Evolutionary conservation across 164 flowering plant genomes (phyloP).

Genomic region (Stephania japonica): DNA sequence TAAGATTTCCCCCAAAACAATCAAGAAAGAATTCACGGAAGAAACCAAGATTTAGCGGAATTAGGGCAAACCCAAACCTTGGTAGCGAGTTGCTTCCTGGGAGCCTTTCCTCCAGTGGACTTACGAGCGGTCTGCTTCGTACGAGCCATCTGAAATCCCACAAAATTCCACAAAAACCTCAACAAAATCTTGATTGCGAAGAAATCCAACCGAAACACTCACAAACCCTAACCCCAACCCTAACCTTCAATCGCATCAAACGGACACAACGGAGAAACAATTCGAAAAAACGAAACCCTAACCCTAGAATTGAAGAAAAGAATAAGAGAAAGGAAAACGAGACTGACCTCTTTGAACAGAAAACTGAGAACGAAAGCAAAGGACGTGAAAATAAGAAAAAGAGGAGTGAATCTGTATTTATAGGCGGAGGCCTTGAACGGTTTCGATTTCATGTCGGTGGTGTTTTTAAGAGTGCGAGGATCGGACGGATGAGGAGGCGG

Average conservation of each 20-base stretch:
- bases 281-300: not conserved
- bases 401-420: constrained; percentile 13
- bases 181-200: not conserved
- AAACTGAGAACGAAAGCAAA: not conserved
- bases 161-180: not conserved
- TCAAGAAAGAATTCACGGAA: not conserved
- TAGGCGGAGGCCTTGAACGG: constrained; percentile 24
- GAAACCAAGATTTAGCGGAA: not conserved
- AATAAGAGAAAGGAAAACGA: not conserved
- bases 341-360: not conserved
- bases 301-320: not conserved
- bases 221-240: not conserved
- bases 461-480: constrained; percentile 24
- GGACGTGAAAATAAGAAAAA: not conserved
- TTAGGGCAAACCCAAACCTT: constrained; percentile 50
- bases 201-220: not conserved
- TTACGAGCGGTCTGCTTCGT: constrained; percentile 90
- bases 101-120: constrained; percentile 84
- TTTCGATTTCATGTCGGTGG: constrained; percentile 20
- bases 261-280: no score
- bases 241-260: no score
- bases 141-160: constrained; percentile 60
- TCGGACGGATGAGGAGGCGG: constrained; percentile 14
- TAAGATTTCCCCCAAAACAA: not conserved
- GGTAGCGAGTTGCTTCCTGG: constrained; percentile 78